These are phyloP conservation scores for Mollisiaceae sp. DNA, from an alignment of 2,329 filamentous ascomycete species.

Conservation along the genomic window DNA sequence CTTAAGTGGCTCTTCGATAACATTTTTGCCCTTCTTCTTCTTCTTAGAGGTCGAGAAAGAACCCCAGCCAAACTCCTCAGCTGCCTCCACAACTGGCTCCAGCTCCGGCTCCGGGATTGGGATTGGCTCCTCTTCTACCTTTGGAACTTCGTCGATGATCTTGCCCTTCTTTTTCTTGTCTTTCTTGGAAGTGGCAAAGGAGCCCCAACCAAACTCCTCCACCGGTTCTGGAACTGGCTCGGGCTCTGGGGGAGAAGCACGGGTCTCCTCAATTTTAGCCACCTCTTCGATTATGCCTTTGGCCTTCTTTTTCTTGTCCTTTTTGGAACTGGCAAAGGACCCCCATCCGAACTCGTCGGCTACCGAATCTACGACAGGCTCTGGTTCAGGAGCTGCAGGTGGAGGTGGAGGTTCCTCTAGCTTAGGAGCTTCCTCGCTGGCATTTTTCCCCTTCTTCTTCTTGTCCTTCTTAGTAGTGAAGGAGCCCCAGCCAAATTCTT, in stretches of 20 bases:
- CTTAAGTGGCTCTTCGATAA: conserved; percentile 31
- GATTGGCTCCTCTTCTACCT: conserved; percentile 33
- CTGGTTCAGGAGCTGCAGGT: conserved; percentile 30
- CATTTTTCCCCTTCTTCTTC: conserved; percentile 10
- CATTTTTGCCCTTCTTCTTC: conserved; percentile 54
- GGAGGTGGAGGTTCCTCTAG: neutral
- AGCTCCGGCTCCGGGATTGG: conserved; percentile 38
- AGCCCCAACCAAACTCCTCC: conserved; percentile 8
- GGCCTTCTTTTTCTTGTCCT: conserved; percentile 53
- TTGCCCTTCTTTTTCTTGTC: conserved; percentile 47
- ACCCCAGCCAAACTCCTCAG: conserved; percentile 34
- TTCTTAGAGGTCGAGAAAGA: conserved; percentile 37
- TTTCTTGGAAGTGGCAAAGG: conserved; percentile 28
- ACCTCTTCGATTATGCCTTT: conserved; percentile 37
- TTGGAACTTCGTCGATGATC: neutral
- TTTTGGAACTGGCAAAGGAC: conserved; percentile 31
- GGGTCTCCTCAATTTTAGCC: conserved; percentile 31
- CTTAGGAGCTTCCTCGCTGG: neutral
- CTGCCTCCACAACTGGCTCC: conserved; percentile 33
- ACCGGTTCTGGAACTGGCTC: neutral
- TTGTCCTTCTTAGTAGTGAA: conserved; percentile 7
- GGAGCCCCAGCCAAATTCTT: conserved; percentile 9
- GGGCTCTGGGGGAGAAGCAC: conserved; percentile 18
- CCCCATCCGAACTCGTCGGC: conserved; percentile 26
- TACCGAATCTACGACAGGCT: conserved; percentile 27